Evolutionary conservation across 306 rosid species (phyloP).

Genomic region (Begonia masoniana): DNA sequence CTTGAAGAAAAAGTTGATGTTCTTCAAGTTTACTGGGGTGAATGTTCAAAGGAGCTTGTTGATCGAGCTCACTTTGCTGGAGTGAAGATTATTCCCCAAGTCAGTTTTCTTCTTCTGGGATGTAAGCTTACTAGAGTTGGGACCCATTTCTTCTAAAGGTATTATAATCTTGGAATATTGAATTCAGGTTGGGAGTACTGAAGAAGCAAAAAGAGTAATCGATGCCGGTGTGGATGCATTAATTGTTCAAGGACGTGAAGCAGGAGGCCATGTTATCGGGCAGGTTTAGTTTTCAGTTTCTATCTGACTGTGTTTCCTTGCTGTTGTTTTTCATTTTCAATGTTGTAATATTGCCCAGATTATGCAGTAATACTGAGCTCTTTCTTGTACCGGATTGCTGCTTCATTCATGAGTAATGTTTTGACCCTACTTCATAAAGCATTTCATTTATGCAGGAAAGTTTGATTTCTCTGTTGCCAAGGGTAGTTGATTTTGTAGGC

Average conservation of each 20-base stretch:
- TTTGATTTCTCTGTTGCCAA: slow-evolving; percentile 56
- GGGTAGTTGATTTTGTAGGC: slow-evolving; percentile 70
- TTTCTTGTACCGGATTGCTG: no score
- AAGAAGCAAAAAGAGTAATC: slow-evolving; percentile 45
- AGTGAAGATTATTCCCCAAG: slow-evolving; percentile 74
- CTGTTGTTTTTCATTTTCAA: background rate
- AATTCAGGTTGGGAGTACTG: slow-evolving; percentile 47
- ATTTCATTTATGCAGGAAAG: slow-evolving; percentile 32
- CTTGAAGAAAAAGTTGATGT: slow-evolving; percentile 68
- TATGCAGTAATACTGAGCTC: no score
- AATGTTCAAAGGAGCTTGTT: slow-evolving; percentile 50
- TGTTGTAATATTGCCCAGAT: no score
- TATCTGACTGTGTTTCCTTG: slow-evolving; percentile 1
- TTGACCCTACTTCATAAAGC: no score
- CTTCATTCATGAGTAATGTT: no score
- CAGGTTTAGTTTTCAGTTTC: slow-evolving; percentile 33
- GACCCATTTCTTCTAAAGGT: no score
- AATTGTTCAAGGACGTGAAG: slow-evolving; percentile 79
- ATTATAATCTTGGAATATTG: no score
- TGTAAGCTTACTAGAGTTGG: background rate
- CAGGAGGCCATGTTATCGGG: slow-evolving; percentile 91
- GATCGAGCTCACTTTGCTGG: slow-evolving; percentile 57
- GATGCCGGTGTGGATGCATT: slow-evolving; percentile 67
- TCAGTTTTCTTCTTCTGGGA: slow-evolving; percentile 14
- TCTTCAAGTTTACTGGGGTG: slow-evolving; percentile 77